Conservation (phyloP, 306 rosid genomes). For the Ziziphus jujuba region DNA sequence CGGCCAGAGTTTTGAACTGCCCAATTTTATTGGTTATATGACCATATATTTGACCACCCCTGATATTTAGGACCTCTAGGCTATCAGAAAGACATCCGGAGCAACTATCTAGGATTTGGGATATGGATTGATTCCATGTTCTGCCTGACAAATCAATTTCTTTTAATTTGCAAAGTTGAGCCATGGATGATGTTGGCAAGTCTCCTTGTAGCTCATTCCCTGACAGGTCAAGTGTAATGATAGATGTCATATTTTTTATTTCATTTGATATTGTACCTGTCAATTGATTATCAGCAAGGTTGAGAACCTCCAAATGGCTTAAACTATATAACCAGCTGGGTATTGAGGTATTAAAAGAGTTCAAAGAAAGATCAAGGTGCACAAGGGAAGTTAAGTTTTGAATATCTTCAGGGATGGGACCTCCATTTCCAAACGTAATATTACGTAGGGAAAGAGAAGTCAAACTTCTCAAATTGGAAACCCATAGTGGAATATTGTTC, state of each 20-base stretch:
- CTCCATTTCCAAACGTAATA: slow-evolving; percentile 3
- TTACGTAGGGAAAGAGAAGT: background rate
- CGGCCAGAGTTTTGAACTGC: slow-evolving; percentile 3
- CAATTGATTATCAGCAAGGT: background rate
- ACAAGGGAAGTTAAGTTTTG: too few relatives aligned
- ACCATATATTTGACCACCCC: background rate
- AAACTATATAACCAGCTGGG: too few relatives aligned
- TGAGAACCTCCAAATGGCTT: too few relatives aligned
- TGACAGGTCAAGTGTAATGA: background rate
- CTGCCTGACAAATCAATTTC: background rate
- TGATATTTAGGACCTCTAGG: background rate
- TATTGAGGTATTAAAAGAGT: too few relatives aligned
- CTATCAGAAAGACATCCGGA: background rate
- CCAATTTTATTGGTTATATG: slow-evolving; percentile 19
- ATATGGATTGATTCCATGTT: background rate
- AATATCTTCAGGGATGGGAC: too few relatives aligned
- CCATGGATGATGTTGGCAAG: background rate
- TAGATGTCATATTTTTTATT: background rate
- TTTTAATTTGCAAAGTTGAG: background rate
- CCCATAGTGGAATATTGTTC: background rate
- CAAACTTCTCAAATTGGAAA: background rate
- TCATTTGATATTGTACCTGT: background rate
- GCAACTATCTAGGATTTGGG: slow-evolving; percentile 7
- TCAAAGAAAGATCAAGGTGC: too few relatives aligned
- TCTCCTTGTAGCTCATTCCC: background rate